Evolutionary conservation across 306 rosid genomes (phyloP).

Genomic region (Hippophae gyantsensis): DNA sequence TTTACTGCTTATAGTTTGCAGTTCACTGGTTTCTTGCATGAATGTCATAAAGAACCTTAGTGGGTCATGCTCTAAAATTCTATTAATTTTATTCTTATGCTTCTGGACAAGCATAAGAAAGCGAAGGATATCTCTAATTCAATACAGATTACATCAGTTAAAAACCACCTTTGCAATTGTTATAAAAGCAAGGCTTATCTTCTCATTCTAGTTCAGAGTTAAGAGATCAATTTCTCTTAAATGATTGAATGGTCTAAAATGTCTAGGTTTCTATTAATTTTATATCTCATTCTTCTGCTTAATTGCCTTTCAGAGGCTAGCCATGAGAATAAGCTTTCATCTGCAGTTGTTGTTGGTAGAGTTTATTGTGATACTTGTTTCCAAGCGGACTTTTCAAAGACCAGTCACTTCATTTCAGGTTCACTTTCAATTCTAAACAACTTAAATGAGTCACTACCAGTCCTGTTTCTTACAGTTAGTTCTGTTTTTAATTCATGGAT

Average conservation of each 20-base stretch:
- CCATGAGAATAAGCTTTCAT: slow-evolving; percentile 29
- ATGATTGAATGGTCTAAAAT: slow-evolving; percentile 20
- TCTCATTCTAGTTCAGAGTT: slow-evolving; percentile 6
- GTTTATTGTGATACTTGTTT: slow-evolving; percentile 81
- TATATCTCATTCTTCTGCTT: slow-evolving; percentile 32
- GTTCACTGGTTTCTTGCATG: slow-evolving; percentile 58
- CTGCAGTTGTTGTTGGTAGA: slow-evolving; percentile 52
- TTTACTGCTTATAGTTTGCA: slow-evolving; percentile 53
- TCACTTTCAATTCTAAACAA: background rate
- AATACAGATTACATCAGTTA: background rate
- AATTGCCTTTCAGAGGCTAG: slow-evolving; percentile 30
- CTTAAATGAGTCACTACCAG: background rate
- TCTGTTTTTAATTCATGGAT: background rate
- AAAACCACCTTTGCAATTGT: slow-evolving; percentile 12
- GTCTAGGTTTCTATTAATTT: slow-evolving; percentile 35
- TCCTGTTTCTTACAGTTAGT: background rate
- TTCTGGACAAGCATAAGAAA: slow-evolving; percentile 11
- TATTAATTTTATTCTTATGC: background rate
- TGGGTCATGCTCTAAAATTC: slow-evolving; percentile 11
- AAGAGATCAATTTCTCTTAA: background rate
- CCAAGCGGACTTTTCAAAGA: slow-evolving; percentile 32
- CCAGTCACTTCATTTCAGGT: slow-evolving; percentile 73
- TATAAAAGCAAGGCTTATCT: slow-evolving; percentile 9
- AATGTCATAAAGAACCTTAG: slow-evolving; percentile 31
- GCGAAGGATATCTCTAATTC: slow-evolving; percentile 7